phyloP scores from a whole-genome alignment of 2,329 filamentous ascomycete genomes.

The Sarocladiaceae sp. region DNA sequence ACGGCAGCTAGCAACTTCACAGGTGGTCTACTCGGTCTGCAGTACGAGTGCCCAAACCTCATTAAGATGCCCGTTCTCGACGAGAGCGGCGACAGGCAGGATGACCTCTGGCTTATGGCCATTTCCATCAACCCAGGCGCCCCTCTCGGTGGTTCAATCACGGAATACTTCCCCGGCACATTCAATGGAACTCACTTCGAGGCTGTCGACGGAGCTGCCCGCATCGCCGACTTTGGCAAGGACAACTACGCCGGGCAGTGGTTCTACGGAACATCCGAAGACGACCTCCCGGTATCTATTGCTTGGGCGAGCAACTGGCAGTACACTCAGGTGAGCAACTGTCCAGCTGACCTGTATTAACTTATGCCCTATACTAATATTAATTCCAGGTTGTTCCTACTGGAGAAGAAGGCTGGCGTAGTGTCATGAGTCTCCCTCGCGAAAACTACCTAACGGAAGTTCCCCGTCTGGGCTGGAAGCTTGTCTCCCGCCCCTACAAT shows the following conservation, averaged over 20 bases:
- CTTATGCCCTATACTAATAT: too few species aligned
- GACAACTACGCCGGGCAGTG: constrained; percentile 33
- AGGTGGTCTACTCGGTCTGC: constrained; percentile 45
- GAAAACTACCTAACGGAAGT: constrained; percentile 47
- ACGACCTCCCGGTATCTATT: constrained; percentile 25
- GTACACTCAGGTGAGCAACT: constrained; percentile 17
- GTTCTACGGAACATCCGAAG: constrained; percentile 22
- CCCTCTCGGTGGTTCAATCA: constrained; percentile 50
- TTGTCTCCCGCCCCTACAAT: constrained; percentile 47
- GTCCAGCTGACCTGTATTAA: too few species aligned
- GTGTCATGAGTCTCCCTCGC: constrained; percentile 34
- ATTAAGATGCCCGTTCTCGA: constrained; percentile 46
- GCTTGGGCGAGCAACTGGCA: constrained; percentile 33
- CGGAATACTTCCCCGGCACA: constrained; percentile 51
- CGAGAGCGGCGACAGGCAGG: constrained; percentile 23
- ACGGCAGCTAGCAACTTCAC: constrained; percentile 49
- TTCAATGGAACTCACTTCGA: constrained; percentile 63
- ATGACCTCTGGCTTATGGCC: constrained; percentile 36
- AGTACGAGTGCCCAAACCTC: constrained; percentile 63
- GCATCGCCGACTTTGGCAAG: constrained; percentile 30
- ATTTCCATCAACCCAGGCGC: constrained; percentile 56
- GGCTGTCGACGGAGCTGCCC: constrained; percentile 21
- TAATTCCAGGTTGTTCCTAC: constrained; percentile 21
- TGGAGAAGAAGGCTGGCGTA: constrained; percentile 25
- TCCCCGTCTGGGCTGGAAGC: constrained; percentile 44